Evolutionary conservation across 306 rosid genomes (phyloP).

Genomic region (Lathyrus aphaca): DNA sequence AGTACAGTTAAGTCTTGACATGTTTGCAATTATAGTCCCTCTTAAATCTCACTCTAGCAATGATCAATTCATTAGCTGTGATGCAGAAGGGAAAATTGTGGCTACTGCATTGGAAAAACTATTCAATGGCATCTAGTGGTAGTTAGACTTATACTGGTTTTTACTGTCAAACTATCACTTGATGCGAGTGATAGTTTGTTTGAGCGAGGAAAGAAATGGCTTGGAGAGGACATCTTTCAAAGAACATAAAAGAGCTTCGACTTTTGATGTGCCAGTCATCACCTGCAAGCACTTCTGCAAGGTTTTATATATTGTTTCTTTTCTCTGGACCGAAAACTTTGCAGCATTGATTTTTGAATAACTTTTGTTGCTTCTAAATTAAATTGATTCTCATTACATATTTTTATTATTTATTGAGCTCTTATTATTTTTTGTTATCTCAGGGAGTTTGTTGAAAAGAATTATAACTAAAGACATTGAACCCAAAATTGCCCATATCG

Average conservation of each 20-base stretch:
- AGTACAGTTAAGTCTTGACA: neutral
- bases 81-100: too few species aligned
- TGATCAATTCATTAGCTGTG: too few species aligned
- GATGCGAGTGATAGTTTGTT: too few species aligned
- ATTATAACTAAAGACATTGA: constrained; percentile 77
- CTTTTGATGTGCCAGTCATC: constrained; percentile 89
- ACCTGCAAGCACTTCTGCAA: constrained; percentile 81
- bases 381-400: neutral
- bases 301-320: constrained; percentile 46
- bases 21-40: neutral
- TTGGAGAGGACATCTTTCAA: constrained; percentile 79
- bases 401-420: neutral
- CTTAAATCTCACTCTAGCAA: too few species aligned
- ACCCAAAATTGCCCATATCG: constrained; percentile 88
- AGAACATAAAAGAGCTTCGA: constrained; percentile 83
- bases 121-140: too few species aligned
- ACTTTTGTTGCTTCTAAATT: neutral
- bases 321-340: neutral
- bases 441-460: constrained; percentile 88
- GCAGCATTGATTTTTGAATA: neutral
- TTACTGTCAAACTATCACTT: too few species aligned
- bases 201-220: constrained; percentile 60
- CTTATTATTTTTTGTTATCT: constrained; percentile 15
- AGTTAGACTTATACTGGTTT: too few species aligned
- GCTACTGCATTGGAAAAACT: too few species aligned